Percentiles rank a stretch among this genome's conserved stretches.
Conservation (phyloP, 805 yeast species). For the Lipomyces kockii region DNA sequence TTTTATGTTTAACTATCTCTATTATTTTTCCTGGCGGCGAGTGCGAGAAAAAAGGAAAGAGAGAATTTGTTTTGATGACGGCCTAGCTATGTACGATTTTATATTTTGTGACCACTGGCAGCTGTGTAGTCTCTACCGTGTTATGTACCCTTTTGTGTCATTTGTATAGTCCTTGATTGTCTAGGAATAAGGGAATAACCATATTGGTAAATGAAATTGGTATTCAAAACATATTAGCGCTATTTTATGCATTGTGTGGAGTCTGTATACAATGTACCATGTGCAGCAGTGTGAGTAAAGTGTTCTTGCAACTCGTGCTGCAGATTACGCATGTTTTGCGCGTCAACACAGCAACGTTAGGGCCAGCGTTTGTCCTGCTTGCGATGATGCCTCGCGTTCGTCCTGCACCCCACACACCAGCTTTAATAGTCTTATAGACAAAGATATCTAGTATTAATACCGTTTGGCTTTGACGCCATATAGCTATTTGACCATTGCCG, state of each 20-base stretch:
- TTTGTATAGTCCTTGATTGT: conserved; percentile 1
- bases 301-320: neutral
- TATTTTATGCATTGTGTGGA: too few species aligned
- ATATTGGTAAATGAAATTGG: too few species aligned
- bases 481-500: neutral
- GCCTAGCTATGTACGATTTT: neutral
- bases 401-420: neutral
- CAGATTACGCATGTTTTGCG: neutral
- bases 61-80: conserved; percentile 1
- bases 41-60: neutral
- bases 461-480: neutral
- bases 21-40: neutral
- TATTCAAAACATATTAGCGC: too few species aligned
- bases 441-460: too few species aligned
- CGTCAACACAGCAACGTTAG: neutral
- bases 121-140: neutral
- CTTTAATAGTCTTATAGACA: neutral
- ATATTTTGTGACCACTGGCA: neutral
- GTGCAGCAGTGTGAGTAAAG: neutral
- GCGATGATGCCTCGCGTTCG: neutral
- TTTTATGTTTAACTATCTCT: neutral
- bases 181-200: neutral
- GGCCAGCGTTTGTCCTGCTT: neutral
- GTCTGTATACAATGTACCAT: too few species aligned
- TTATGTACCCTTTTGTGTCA: conserved; percentile 3